Base-by-base conservation (phyloP, 352 stramenopile genomes). In the Globisporangium viniferum region DNA sequence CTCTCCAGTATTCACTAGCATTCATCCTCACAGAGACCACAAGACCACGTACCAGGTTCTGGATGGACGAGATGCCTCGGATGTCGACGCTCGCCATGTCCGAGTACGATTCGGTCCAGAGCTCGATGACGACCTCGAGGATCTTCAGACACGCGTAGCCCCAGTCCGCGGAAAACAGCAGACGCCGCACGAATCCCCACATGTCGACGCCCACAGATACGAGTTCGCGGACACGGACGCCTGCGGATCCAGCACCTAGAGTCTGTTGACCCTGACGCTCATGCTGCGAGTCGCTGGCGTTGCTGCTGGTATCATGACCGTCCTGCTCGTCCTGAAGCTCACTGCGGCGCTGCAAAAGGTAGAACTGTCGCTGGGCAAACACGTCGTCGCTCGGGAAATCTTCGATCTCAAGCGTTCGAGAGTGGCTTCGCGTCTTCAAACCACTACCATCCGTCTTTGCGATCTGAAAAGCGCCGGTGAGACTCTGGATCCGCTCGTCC, bases 21-120 rank as follows among this genome's bases (percentile, higher is more conserved):
- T 18, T 49, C 41, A 49, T 9, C 14, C 5, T 20, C 18, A n/a
- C 5, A 48, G 4, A 29, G 12, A 20, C 14, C 14, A 6, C 39
- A 46, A 18, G 12, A 51, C 1, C 12, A 48, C 67, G 51, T 64
- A 72, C 80, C 62, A 81, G 67, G 5, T 62, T 77, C 33, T 82
- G 78, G 39, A 84, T 78, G 15, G 78, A 72, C 9, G 75, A 71
- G 39, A 82, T 72, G 27, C 79, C 83, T 35, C 81, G 77, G n/a
- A 89, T 83, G 49, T 92, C 83, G 27, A 92, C 67, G 31, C 75
- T 70, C 3, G 74, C 69, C 46, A 92, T 66, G 39, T 80, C 74
- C 18, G 77, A 79, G 58, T 88, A 92, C 53, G 83, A 92, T 55
- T 92, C 80, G 0, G 80, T 88, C 36, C 89, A 75, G 27, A 92